Evolutionary conservation across 1,284 basidiomycete species (phyloP).

Genomic region (Fomitopsis betulina): DNA sequence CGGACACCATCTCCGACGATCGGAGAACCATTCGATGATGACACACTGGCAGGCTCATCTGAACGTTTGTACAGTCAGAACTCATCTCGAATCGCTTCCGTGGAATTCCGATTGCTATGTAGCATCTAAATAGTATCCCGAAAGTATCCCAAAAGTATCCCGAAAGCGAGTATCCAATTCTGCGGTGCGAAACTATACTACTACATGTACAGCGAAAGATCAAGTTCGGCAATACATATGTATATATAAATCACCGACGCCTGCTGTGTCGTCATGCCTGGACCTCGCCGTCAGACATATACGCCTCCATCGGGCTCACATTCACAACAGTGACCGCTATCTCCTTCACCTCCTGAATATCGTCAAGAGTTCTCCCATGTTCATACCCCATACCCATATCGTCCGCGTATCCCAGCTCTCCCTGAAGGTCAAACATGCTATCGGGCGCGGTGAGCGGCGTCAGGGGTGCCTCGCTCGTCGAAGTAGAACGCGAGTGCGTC

Average conservation of each 20-base stretch:
- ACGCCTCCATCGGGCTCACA: not conserved
- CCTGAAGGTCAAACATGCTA: not conserved
- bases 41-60: too few species aligned
- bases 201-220: too few species aligned
- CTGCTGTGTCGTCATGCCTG: not conserved
- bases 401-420: slow-evolving; percentile 12
- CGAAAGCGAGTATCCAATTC: too few species aligned
- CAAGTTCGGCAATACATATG: not conserved
- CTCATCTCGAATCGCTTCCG: too few species aligned
- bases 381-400: not conserved
- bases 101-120: too few species aligned
- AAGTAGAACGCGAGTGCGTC: slow-evolving; percentile 17
- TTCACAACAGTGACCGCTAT: not conserved
- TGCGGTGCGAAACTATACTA: too few species aligned
- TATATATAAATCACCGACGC: not conserved
- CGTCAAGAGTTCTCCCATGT: not conserved
- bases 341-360: not conserved
- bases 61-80: too few species aligned
- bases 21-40: too few species aligned
- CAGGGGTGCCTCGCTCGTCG: slow-evolving; percentile 15
- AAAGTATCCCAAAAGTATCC: too few species aligned
- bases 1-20: too few species aligned
- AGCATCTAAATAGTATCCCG: too few species aligned
- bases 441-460: slow-evolving; percentile 16
- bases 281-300: not conserved